Conservation (phyloP, 2,329 filamentous ascomycete species). For the Cordyceps cateniannulata region DNA sequence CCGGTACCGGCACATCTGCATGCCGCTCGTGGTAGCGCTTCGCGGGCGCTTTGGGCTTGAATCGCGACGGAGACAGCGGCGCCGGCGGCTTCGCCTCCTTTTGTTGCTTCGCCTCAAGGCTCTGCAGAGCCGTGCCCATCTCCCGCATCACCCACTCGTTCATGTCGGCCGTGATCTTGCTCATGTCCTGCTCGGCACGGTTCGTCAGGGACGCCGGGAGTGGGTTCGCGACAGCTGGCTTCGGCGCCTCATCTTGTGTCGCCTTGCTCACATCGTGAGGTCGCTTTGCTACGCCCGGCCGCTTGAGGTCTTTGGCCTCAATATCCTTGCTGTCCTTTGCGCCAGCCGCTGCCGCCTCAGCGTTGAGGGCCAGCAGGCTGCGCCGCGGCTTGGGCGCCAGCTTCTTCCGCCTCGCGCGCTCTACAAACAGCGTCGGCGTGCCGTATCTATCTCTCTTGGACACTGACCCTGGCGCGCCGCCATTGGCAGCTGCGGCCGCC, state of each 20-base stretch:
- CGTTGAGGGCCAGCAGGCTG: slow-evolving; percentile 14
- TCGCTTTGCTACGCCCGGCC: slow-evolving; percentile 25
- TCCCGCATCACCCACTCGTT: slow-evolving; percentile 53
- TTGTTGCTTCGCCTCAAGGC: slow-evolving; percentile 36
- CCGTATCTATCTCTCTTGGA: slow-evolving; percentile 36
- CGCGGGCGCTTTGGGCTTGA: slow-evolving; percentile 49
- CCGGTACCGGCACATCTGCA: slow-evolving; percentile 29
- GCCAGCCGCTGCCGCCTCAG: not conserved
- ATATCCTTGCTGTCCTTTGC: slow-evolving; percentile 7
- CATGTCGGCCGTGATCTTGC: slow-evolving; percentile 48
- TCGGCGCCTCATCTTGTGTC: not conserved
- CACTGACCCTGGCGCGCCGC: slow-evolving; percentile 21
- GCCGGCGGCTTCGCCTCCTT: slow-evolving; percentile 16
- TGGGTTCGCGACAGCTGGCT: slow-evolving; percentile 18
- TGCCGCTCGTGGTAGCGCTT: slow-evolving; percentile 51
- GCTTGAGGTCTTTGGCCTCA: slow-evolving; percentile 26
- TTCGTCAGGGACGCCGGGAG: slow-evolving; percentile 28
- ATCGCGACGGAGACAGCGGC: slow-evolving; percentile 21
- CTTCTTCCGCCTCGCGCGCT: slow-evolving; percentile 39
- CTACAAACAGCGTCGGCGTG: slow-evolving; percentile 47
- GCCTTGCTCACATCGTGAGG: slow-evolving; percentile 12
- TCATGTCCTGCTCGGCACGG: slow-evolving; percentile 36
- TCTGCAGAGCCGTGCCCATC: slow-evolving; percentile 47
- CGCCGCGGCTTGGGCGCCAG: slow-evolving; percentile 16
- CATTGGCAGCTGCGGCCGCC: slow-evolving; percentile 20